phyloP scores from a whole-genome alignment of 192 early-diverging fungal genomes.

The Powellomyces hirtus region DNA sequence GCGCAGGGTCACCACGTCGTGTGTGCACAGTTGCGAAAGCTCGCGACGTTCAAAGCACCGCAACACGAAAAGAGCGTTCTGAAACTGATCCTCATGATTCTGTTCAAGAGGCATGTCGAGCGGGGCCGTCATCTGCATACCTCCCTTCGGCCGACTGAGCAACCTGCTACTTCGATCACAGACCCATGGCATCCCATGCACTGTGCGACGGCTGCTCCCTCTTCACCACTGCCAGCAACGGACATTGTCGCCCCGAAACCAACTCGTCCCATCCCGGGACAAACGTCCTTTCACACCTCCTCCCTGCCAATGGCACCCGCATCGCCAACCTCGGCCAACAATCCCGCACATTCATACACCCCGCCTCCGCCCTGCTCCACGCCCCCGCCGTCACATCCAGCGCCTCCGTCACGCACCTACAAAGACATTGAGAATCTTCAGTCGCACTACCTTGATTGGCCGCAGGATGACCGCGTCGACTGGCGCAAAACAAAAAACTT shows the following conservation, averaged over 20 bases:
- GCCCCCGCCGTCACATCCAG: background rate
- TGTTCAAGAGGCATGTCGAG: conserved; percentile 5
- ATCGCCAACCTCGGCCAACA: background rate
- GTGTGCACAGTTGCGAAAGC: conserved; percentile 50
- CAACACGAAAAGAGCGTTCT: conserved; percentile 64
- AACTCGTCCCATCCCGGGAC: too few species aligned
- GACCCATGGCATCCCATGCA: background rate
- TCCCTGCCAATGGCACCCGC: too few species aligned
- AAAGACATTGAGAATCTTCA: conserved; percentile 40
- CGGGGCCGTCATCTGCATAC: conserved; percentile 8
- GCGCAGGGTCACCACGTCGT: conserved; percentile 39
- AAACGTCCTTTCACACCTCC: too few species aligned
- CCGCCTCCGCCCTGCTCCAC: background rate
- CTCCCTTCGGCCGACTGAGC: background rate
- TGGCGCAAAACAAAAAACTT: conserved; percentile 57
- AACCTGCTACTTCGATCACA: background rate
- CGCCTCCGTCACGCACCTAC: background rate
- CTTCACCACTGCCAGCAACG: background rate
- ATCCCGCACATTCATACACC: conserved; percentile 14
- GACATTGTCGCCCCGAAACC: background rate
- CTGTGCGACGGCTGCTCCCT: background rate
- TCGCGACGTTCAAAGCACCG: conserved; percentile 60
- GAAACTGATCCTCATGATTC: conserved; percentile 47
- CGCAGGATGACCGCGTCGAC: conserved; percentile 49
- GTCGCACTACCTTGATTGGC: conserved; percentile 63